These are phyloP conservation scores for Euphrasia arctica DNA, from an alignment of 305 asterid genomes.

Conservation along the genomic window DNA sequence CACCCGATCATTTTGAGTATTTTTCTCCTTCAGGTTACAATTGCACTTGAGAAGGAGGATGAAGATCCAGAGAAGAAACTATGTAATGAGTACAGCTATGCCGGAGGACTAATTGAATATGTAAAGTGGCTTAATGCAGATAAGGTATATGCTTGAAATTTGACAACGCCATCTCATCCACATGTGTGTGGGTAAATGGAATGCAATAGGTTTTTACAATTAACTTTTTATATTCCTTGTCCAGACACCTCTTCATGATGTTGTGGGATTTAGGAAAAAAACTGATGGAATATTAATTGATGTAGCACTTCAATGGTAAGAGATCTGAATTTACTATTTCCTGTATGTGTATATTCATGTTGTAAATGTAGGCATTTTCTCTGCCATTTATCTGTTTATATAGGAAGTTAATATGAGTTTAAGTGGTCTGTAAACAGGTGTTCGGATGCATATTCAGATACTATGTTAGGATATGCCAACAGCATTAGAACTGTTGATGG, in stretches of 20 bases:
- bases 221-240: constrained; percentile 28
- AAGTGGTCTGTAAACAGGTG: constrained; percentile 55
- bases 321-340: constrained; percentile 20
- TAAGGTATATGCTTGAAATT: constrained; percentile 59
- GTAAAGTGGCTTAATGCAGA: constrained; percentile 91
- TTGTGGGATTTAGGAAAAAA: constrained; percentile 75
- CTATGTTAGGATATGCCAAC: constrained; percentile 91
- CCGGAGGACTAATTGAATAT: constrained; percentile 92
- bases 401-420: constrained; percentile 21
- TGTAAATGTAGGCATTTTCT: constrained; percentile 5
- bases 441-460: constrained; percentile 92
- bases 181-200: background rate
- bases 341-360: constrained; percentile 2
- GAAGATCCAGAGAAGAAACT: constrained; percentile 58
- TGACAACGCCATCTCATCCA: background rate
- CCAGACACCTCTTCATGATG: constrained; percentile 90
- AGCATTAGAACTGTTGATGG: constrained; percentile 97
- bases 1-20: background rate
- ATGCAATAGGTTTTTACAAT: background rate
- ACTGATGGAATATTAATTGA: constrained; percentile 72
- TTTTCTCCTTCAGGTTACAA: constrained; percentile 52
- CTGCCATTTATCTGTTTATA: constrained; percentile 11
- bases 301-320: constrained; percentile 88
- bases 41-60: constrained; percentile 63
- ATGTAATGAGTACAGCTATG: constrained; percentile 68